phyloP scores from a whole-genome alignment of 2,329 filamentous ascomycete genomes.

The Lachnellula cervina region DNA sequence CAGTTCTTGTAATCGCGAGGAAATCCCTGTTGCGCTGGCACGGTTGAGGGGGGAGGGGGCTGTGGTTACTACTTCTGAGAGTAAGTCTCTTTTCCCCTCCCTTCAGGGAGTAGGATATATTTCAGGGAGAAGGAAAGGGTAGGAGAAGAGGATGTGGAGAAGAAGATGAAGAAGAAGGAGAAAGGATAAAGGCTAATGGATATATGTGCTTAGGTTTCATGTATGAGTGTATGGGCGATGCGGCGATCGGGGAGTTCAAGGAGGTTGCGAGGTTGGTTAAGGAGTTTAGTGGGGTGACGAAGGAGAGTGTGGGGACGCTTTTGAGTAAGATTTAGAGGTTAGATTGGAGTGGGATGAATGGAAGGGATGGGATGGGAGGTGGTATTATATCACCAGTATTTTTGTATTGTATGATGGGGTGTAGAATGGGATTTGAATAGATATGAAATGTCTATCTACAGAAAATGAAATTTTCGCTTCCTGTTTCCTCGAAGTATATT shows the following conservation, averaged over 20 bases:
- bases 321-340: constrained; percentile 53
- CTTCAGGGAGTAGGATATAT: too few species aligned
- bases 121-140: too few species aligned
- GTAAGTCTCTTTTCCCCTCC: constrained; percentile 46
- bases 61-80: constrained; percentile 80
- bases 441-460: background rate
- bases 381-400: too few species aligned
- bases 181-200: too few species aligned
- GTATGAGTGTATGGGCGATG: constrained; percentile 87
- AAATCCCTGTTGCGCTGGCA: constrained; percentile 73
- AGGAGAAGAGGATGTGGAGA: too few species aligned
- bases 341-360: background rate
- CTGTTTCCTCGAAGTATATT: background rate
- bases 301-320: constrained; percentile 60
- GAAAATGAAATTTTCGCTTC: background rate
- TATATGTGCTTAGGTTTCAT: constrained; percentile 35
- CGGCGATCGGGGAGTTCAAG: constrained; percentile 67
- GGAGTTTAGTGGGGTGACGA: constrained; percentile 67
- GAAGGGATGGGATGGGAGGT: background rate
- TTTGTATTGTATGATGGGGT: background rate
- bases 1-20: constrained; percentile 77
- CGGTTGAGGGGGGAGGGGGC: constrained; percentile 72
- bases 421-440: too few species aligned
- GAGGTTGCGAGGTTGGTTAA: constrained; percentile 72
- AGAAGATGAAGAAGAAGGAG: too few species aligned